Conservation (phyloP, 495 filamentous ascomycete genomes). For the Aspergillus steynii region DNA sequence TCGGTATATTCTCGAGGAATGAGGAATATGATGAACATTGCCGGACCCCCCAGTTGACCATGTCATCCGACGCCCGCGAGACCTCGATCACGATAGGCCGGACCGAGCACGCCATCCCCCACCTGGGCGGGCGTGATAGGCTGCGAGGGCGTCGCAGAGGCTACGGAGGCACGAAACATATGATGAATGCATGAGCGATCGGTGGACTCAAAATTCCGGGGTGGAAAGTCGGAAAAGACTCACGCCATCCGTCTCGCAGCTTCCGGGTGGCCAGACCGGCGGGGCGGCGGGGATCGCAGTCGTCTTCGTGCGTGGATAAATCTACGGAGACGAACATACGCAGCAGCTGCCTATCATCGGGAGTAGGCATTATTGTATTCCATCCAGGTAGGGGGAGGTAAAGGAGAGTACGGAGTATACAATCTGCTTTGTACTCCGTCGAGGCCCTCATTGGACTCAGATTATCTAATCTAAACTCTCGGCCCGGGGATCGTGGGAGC, state of each 20-base stretch:
- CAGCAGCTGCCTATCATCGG: too few relatives aligned
- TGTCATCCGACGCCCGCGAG: neutral
- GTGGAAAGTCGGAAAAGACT: neutral
- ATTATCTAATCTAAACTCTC: too few relatives aligned
- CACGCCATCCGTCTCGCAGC: neutral
- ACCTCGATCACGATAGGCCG: neutral
- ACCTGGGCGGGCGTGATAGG: neutral
- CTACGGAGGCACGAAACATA: neutral
- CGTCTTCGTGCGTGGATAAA: neutral
- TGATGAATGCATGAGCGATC: neutral
- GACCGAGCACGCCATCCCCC: neutral
- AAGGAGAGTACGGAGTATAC: too few relatives aligned
- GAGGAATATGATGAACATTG: too few relatives aligned
- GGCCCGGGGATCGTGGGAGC: too few relatives aligned
- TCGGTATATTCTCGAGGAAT: too few relatives aligned
- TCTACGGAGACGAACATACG: too few relatives aligned
- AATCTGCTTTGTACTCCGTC: too few relatives aligned
- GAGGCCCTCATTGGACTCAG: too few relatives aligned
- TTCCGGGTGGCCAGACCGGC: conserved; percentile 9
- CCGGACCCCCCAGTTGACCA: neutral
- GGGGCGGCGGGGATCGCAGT: conserved; percentile 12
- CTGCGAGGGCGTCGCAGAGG: neutral
- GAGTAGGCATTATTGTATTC: too few relatives aligned
- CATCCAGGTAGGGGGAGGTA: too few relatives aligned
- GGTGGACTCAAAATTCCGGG: neutral